phyloP scores from a whole-genome alignment of 805 yeast species.

The Pichia membranifaciens region DNA sequence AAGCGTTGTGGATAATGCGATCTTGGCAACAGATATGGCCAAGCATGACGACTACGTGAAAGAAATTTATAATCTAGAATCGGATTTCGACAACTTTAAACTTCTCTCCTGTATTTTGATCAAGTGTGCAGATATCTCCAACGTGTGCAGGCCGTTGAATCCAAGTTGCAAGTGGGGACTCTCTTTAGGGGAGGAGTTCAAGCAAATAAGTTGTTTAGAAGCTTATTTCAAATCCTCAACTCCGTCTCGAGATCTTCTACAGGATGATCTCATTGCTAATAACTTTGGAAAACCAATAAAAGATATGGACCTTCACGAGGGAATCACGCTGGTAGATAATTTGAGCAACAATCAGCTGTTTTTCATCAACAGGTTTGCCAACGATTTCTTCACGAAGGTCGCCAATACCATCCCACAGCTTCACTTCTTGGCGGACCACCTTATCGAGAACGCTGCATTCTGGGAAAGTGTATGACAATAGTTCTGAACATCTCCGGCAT shows the following conservation, averaged over 20 bases:
- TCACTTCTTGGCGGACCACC: slow-evolving; percentile 47
- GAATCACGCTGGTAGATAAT: slow-evolving; percentile 41
- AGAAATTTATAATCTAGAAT: slow-evolving; percentile 36
- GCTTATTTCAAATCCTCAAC: slow-evolving; percentile 13
- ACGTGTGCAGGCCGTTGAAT: slow-evolving; percentile 74
- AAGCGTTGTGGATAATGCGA: slow-evolving; percentile 24
- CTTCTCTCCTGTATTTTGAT: slow-evolving; percentile 65
- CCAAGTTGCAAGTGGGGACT: slow-evolving; percentile 84
- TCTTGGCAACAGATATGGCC: slow-evolving; percentile 92
- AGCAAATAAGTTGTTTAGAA: slow-evolving; percentile 56
- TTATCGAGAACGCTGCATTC: slow-evolving; percentile 46
- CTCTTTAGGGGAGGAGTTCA: slow-evolving; percentile 71
- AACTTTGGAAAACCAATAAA: slow-evolving; percentile 13
- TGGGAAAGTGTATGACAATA: slow-evolving; percentile 37
- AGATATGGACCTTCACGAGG: slow-evolving; percentile 34
- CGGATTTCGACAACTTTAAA: slow-evolving; percentile 23
- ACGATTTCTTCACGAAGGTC: slow-evolving; percentile 63
- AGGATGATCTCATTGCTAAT: slow-evolving; percentile 4
- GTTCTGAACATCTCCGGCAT: not conserved
- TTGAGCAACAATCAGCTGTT: slow-evolving; percentile 72
- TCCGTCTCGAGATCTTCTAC: not conserved
- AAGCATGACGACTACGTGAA: slow-evolving; percentile 68
- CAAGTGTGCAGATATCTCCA: slow-evolving; percentile 94
- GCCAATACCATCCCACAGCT: slow-evolving; percentile 57
- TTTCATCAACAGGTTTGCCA: slow-evolving; percentile 79